These are phyloP conservation scores for Pseudogymnoascus sp. DNA, from an alignment of 2,329 filamentous ascomycete species.

Conservation along the genomic window DNA sequence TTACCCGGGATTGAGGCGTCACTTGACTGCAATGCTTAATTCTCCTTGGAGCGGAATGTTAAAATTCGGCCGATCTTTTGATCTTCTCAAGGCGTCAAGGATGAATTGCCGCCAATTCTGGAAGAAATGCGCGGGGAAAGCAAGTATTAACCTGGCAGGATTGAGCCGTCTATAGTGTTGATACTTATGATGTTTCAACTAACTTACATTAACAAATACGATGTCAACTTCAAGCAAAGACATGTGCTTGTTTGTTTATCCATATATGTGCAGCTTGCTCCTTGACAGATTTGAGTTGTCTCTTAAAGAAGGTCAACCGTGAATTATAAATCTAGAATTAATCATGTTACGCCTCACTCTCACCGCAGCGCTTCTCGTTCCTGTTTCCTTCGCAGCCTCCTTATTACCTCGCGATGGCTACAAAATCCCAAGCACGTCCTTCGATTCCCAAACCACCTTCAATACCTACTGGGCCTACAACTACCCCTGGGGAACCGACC, in stretches of 20 bases:
- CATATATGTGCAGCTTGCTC: not conserved
- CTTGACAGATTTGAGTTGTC: not conserved
- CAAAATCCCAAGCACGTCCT: slow-evolving; percentile 31
- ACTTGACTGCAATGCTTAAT: not conserved
- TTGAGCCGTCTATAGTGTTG: not conserved
- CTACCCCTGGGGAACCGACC: slow-evolving; percentile 49
- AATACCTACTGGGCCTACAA: slow-evolving; percentile 41
- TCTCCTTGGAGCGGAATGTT: not conserved
- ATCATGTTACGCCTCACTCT: not conserved
- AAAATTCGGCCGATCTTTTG: not conserved
- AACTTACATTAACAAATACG: not conserved
- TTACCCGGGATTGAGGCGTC: not conserved
- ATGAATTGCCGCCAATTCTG: not conserved
- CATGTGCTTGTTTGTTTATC: not conserved
- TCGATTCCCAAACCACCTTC: slow-evolving; percentile 32
- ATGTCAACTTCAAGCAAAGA: not conserved
- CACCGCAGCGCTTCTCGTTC: not conserved
- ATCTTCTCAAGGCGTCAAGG: not conserved
- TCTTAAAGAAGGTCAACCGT: not conserved
- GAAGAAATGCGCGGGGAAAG: not conserved
- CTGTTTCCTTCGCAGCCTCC: not conserved
- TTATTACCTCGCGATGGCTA: not conserved
- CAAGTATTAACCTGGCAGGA: not conserved
- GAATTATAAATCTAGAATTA: not conserved
- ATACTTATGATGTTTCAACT: not conserved